These are phyloP conservation scores for Marvania coccoides DNA, from an alignment of 139 green algal genomes.

Conservation along the genomic window DNA sequence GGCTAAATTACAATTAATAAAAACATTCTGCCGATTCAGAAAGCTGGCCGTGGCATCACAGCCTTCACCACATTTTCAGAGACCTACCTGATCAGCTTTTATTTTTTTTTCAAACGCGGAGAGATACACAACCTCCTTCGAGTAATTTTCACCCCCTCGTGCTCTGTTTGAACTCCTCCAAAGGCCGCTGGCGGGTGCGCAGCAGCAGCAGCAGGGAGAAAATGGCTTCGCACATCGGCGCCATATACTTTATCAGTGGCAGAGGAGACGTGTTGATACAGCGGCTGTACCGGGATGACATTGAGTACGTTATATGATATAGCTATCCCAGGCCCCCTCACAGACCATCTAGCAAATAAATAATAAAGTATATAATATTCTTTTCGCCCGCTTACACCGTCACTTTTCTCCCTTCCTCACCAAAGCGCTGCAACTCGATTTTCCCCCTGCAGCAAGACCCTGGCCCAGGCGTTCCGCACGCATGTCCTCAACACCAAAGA, in stretches of 20 bases:
- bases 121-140: too few relatives aligned
- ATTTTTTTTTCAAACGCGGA: too few relatives aligned
- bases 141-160: too few relatives aligned
- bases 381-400: background rate
- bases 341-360: too few relatives aligned
- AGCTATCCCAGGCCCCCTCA: too few relatives aligned
- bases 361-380: too few relatives aligned
- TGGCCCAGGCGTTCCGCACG: conserved; percentile 81
- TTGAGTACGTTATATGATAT: conserved; percentile 57
- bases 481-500: conserved; percentile 79
- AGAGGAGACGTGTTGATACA: conserved; percentile 90
- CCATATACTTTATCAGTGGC: conserved; percentile 91
- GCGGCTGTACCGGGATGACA: conserved; percentile 83
- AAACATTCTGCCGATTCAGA: too few relatives aligned
- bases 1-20: too few relatives aligned
- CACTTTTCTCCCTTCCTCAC: background rate
- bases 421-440: background rate
- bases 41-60: too few relatives aligned
- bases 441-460: conserved; percentile 46
- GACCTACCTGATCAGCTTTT: too few relatives aligned
- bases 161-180: too few relatives aligned
- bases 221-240: conserved; percentile 21
- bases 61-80: too few relatives aligned
- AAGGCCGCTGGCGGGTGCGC: background rate
- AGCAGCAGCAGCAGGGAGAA: background rate